These are phyloP conservation scores for Mortierella alpina DNA, from an alignment of 192 early-diverging fungal genomes.

Conservation along the genomic window DNA sequence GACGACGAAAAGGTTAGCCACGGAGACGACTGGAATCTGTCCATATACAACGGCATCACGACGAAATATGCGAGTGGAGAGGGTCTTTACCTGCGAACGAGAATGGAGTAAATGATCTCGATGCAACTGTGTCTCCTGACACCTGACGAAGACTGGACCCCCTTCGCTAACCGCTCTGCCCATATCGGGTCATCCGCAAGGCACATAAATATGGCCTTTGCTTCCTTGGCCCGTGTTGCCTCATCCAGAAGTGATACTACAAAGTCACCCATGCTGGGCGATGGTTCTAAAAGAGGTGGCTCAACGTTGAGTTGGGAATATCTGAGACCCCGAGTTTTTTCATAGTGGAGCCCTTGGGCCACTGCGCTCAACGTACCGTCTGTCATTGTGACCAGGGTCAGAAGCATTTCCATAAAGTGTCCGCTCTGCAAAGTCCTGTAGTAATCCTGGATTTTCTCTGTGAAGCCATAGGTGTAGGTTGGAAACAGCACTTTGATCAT, in stretches of 20 bases:
- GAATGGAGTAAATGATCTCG: slow-evolving; percentile 48
- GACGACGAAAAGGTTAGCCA: not conserved
- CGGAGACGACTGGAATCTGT: not conserved
- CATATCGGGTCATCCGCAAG: slow-evolving; percentile 47
- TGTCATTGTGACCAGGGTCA: slow-evolving; percentile 34
- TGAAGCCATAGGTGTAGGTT: slow-evolving; percentile 37
- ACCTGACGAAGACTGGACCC: slow-evolving; percentile 13
- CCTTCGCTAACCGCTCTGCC: slow-evolving; percentile 40
- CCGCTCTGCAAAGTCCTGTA: slow-evolving; percentile 25
- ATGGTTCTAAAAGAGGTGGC: not conserved
- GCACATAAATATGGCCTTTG: slow-evolving; percentile 37
- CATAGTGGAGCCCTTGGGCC: not conserved
- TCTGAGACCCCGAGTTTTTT: not conserved
- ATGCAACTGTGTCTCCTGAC: slow-evolving; percentile 34
- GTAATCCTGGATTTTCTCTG: slow-evolving; percentile 36
- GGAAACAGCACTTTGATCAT: slow-evolving; percentile 41
- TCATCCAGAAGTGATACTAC: slow-evolving; percentile 41
- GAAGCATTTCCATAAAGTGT: slow-evolving; percentile 45
- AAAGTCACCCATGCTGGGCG: slow-evolving; percentile 36
- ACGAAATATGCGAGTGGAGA: not conserved
- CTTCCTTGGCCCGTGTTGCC: slow-evolving; percentile 31
- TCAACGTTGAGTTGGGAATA: not conserved
- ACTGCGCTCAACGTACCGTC: slow-evolving; percentile 9
- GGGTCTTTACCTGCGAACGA: slow-evolving; percentile 48
- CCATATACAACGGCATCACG: not conserved